phyloP scores from a whole-genome alignment of 208 protist species.

The Wallacemonas sp. region DNA sequence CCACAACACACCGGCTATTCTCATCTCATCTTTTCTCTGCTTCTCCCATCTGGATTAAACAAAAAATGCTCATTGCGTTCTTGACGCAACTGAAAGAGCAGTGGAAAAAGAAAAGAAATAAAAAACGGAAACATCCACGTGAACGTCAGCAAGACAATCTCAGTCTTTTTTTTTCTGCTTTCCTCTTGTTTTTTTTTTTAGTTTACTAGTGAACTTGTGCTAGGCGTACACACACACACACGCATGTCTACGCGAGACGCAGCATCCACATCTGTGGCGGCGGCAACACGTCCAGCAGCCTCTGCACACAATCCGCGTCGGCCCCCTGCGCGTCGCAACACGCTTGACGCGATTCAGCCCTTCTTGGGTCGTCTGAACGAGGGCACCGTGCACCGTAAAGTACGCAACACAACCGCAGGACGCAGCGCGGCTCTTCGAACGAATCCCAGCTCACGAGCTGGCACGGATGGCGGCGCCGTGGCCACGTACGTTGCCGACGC shows the following conservation, averaged over 20 bases:
- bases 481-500: slow-evolving; percentile 24
- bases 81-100: not conserved
- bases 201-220: not conserved
- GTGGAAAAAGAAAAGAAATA: slow-evolving; percentile 5
- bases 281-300: not conserved
- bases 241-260: not conserved
- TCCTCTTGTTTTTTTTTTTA: slow-evolving; percentile 6
- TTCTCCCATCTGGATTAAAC: too few relatives aligned
- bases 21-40: too few relatives aligned
- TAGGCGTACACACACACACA: slow-evolving; percentile 7
- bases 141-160: too few relatives aligned
- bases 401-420: not conserved
- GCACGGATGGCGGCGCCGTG: not conserved
- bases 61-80: too few relatives aligned
- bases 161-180: slow-evolving; percentile 11
- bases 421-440: not conserved
- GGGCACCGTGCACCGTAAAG: slow-evolving; percentile 33
- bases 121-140: not conserved
- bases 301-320: not conserved
- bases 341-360: not conserved
- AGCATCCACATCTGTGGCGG: not conserved
- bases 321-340: slow-evolving; percentile 8
- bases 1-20: too few relatives aligned
- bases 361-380: slow-evolving; percentile 39
- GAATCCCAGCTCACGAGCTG: not conserved